Evolutionary conservation across 352 stramenopile genomes (phyloP), one percentile per base, ranked within the genome.

Genomic region (Phytophthora sansomeana): DNA sequence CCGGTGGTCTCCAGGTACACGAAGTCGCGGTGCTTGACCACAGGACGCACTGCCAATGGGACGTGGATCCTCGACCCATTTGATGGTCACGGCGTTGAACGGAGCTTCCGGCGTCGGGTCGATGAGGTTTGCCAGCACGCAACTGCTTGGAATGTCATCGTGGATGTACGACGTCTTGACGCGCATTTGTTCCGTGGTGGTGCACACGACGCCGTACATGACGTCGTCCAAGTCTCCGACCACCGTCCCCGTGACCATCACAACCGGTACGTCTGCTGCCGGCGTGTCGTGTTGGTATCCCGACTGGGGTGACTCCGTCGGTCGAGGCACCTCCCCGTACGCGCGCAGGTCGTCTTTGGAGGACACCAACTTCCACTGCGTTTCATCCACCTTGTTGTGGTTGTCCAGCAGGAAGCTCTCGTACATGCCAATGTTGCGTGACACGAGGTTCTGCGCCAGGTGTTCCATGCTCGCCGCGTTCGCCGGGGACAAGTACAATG

Each of bases 51-150:
- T 19, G 75, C 72, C 6, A 80, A 48, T 0, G 74, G 72, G 21
- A 69, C 59, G 5, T 64, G 67, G 9, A 66, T n/a, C 65, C 57
- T 87, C 81, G 8, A 87, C 44, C 81, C 81, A 90, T 50, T 90
- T 85, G 56, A 90, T 58, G 0, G 17, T 70, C 6, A 80, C 19
- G 9, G 67, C 64, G 1, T 67, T 72, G 54, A 85, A 88, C 35
- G 81, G 77, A 9, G 63, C 62, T 8, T 67, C 43, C 0, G 44
- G 36, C 0, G 72, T 83, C 6, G 78, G 78, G 8, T 39, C 43
- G 2, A 73, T 46, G 13, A 90, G 19, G 6, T 65, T 72, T 0
- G 74, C 49, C 1, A 90, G 65, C 43, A 90, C 77, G 26, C 74
- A 74, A 56, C 77, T 73, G 50, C 81, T 67, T 5, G 69, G 48